Conservation (phyloP, 768 basidiomycete genomes). For the Tulasnella sp. region DNA sequence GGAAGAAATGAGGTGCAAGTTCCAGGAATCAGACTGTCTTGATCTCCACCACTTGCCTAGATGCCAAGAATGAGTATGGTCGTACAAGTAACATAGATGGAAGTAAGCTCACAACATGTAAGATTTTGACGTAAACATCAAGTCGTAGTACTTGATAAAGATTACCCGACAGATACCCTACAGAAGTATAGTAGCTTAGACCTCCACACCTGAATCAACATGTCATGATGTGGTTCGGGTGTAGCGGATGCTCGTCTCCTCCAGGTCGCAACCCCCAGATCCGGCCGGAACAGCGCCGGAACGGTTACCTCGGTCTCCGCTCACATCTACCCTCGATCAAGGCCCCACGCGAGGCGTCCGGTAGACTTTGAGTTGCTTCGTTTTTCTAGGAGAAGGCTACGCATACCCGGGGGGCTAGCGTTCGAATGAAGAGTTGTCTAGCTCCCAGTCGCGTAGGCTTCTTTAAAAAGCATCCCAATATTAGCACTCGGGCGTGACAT, state of each 20-base stretch:
- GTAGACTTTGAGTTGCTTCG: too few relatives aligned
- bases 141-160: conserved; percentile 69
- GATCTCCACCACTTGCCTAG: conserved; percentile 94
- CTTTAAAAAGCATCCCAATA: too few relatives aligned
- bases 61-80: neutral
- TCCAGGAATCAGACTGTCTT: conserved; percentile 92
- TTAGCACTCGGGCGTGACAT: too few relatives aligned
- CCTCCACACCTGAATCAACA: neutral
- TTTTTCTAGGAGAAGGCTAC: too few relatives aligned
- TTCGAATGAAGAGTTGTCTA: too few relatives aligned
- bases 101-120: conserved; percentile 66
- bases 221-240: neutral
- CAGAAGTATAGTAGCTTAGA: neutral
- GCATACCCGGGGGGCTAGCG: too few relatives aligned
- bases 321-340: neutral
- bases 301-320: neutral
- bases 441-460: too few relatives aligned
- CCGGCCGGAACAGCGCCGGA: neutral
- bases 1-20: conserved; percentile 97
- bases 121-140: conserved; percentile 96
- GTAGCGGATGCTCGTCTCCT: neutral
- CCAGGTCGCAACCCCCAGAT: neutral
- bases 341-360: too few relatives aligned
- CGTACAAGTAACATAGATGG: neutral
- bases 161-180: neutral